phyloP scores from a whole-genome alignment of 2,329 filamentous ascomycete genomes.

The Diaporthe aspalathi region DNA sequence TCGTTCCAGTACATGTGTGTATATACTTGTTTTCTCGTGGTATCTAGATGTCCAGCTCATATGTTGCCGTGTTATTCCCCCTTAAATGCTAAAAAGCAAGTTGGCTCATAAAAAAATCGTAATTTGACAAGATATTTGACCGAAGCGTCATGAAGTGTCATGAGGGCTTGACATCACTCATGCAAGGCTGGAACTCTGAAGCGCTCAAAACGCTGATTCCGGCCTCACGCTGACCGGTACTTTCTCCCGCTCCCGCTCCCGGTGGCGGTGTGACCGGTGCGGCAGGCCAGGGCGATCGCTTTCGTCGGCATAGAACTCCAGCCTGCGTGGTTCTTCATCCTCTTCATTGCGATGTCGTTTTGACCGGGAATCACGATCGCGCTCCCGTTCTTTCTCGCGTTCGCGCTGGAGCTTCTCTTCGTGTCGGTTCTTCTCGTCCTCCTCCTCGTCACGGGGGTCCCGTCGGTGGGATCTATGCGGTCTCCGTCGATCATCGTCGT shows the following conservation, averaged over 20 bases:
- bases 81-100: not conserved
- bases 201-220: constrained; percentile 25
- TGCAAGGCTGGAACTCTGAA: not conserved
- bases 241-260: constrained; percentile 38
- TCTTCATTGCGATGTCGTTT: constrained; percentile 44
- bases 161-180: constrained; percentile 24
- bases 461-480: constrained; percentile 44
- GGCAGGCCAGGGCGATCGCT: constrained; percentile 42
- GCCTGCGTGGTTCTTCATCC: constrained; percentile 47
- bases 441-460: constrained; percentile 48
- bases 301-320: constrained; percentile 46
- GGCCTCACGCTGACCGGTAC: constrained; percentile 40
- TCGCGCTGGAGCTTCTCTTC: constrained; percentile 49
- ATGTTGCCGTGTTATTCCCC: not conserved
- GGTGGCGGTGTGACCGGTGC: constrained; percentile 49
- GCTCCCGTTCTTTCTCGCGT: constrained; percentile 44
- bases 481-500: constrained; percentile 48
- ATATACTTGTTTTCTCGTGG: constrained; percentile 16
- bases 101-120: not conserved
- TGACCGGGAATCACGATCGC: constrained; percentile 46
- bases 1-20: not conserved
- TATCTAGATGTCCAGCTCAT: constrained; percentile 13
- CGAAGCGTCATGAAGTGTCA: not conserved
- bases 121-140: not conserved
- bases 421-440: constrained; percentile 49